Conservation (phyloP, 2,329 filamentous ascomycete species). For the Cladosporium sp. region DNA sequence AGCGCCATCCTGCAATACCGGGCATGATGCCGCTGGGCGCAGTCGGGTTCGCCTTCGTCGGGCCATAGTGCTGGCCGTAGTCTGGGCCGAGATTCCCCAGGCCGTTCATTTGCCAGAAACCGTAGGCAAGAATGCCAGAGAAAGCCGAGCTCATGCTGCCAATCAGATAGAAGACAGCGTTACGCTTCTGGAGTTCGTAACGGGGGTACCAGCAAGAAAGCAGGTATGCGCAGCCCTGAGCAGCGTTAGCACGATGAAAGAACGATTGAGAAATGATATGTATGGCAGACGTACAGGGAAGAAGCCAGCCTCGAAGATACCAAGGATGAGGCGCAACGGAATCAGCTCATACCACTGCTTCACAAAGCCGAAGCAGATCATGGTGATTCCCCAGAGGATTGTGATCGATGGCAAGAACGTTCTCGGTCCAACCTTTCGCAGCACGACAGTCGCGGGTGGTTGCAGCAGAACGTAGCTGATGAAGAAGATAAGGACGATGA, state of each 20-base stretch:
- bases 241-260: slow-evolving; percentile 3
- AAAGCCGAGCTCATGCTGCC: slow-evolving; percentile 44
- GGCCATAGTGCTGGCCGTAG: slow-evolving; percentile 29
- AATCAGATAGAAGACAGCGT: slow-evolving; percentile 45
- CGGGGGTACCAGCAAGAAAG: slow-evolving; percentile 54
- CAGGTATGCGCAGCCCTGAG: slow-evolving; percentile 55
- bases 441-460: slow-evolving; percentile 61
- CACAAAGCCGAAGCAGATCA: slow-evolving; percentile 61
- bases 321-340: slow-evolving; percentile 53
- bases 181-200: slow-evolving; percentile 35
- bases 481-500: slow-evolving; percentile 66
- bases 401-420: slow-evolving; percentile 34
- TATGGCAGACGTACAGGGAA: slow-evolving; percentile 37
- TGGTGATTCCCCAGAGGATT: slow-evolving; percentile 53
- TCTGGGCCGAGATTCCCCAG: slow-evolving; percentile 30
- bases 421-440: slow-evolving; percentile 56
- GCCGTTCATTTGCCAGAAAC: slow-evolving; percentile 41
- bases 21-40: slow-evolving; percentile 22
- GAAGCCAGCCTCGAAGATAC: slow-evolving; percentile 51
- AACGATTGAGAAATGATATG: no score
- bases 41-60: slow-evolving; percentile 24
- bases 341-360: slow-evolving; percentile 47
- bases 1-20: slow-evolving; percentile 40
- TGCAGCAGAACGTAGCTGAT: slow-evolving; percentile 67
- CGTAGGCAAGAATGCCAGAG: slow-evolving; percentile 38